Base-by-base conservation (phyloP, 441 rosid species). In the Jatropha podagrica region DNA sequence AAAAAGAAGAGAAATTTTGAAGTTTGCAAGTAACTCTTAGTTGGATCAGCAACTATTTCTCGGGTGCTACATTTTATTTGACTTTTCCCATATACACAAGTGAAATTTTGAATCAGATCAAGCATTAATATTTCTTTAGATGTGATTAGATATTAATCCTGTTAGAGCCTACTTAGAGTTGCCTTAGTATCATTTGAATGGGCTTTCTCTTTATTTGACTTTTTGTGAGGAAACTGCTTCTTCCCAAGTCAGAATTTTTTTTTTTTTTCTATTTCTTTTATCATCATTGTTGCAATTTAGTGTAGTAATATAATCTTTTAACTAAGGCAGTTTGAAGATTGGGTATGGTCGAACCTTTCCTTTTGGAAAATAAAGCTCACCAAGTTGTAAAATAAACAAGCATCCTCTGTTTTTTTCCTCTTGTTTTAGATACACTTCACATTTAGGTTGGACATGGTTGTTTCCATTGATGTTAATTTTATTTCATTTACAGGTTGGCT, bases 401-500 rank as follows among this genome's bases (percentile, higher is more conserved):
- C 1, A 2, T 32, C 32, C 32, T 32, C 32, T 32, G 32, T 32
- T 26, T 26, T 12, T 46, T 37, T 75, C 46, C 38, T 37, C 60
- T 51, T 40, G 51, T 56, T 62, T 64, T 5, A 15, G 48, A 46
- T 32, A 62, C 20, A n/a, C 6, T 8, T 6, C 32, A n/a, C 56
- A 27, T 59, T 18, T 2, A 40, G 58, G 32, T 64, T 40, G 52
- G 27, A 58, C 52, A 18, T 49, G 17, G 58, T 67, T 27, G 55
- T 72, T 60, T 38, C 76, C 62, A 80, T 74, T 73, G 46, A 52
- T 59, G 65, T 40, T 59, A 54, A 42, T 23, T 52, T 55, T 75
- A 62, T 20, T 65, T n/a, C 58, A 59, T 74, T 67, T 78, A 76
- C 90, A 95, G 99, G 91, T 95, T 72, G 80, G 92, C 42, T 95